Base-by-base conservation (phyloP, 352 stramenopile species). In the Phytophthora parvispora region DNA sequence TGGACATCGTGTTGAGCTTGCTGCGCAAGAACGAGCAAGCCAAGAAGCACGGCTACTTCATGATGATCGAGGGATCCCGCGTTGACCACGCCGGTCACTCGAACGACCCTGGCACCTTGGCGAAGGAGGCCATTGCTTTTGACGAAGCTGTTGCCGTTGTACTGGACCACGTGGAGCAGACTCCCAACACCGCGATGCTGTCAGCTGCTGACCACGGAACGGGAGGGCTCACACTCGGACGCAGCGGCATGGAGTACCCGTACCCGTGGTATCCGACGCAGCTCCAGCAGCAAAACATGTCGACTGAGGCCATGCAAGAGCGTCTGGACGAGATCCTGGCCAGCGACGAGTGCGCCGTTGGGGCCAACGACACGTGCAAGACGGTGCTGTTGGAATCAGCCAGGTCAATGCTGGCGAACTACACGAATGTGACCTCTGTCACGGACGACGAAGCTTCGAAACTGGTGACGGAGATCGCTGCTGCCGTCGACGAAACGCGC, bases 41-140 rank as follows among this genome's bases (percentile, higher is more conserved):
- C 20, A 85, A 89, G 68, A 90, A 92, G 68, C 72, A 92, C 61
- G 84, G 84, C 43, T 92, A 87, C 77, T 92, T 92, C 47, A 50
- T 92, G 40, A 88, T 92, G 81, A 90, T 92, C 22, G 84, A 92
- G 60, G 81, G 84, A 8, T 92, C 84, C n/a, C 82, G 84, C 34
- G 78, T 92, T 4, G 84, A 92, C 58, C 82, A 90, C 63, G 84
- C 84, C 1, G 81, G 80, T 7, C 84, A 92, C 72, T 85, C 78
- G 18, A 90, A 92, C 54, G 84, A 92, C 59, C 78, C 84, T 8
- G 84, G 84, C 27, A 84, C 84, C 9, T 90, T 90, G 80, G 84
- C 80, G 31, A 82, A 80, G 59, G 84, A 92, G 47, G 84, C 84
- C 8, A 90, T 92, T 48, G 77, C 74, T 18, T 92, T 92, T 58